These are phyloP conservation scores for Pseudopyrenochaeta lycopersici DNA, from an alignment of 2,329 filamentous ascomycete species.

Conservation along the genomic window DNA sequence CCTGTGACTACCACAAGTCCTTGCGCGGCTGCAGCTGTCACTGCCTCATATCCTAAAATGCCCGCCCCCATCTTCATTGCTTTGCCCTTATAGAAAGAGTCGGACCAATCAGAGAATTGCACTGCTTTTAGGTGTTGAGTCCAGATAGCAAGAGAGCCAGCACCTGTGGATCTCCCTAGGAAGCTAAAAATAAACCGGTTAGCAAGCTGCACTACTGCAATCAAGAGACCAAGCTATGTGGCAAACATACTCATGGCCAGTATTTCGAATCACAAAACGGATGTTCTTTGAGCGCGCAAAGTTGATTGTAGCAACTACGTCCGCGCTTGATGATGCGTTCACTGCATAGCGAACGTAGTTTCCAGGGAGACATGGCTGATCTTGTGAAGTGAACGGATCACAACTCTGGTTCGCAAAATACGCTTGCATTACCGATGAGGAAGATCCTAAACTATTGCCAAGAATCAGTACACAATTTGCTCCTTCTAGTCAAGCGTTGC, in stretches of 20 bases:
- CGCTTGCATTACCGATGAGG: slow-evolving; percentile 34
- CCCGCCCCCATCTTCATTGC: slow-evolving; percentile 38
- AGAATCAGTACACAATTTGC: neutral
- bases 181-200: too few relatives aligned
- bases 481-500: slow-evolving; percentile 1
- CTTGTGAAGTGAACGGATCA: slow-evolving; percentile 26
- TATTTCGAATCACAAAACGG: neutral
- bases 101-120: slow-evolving; percentile 19
- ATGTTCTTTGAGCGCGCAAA: neutral
- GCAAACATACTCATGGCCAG: neutral
- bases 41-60: slow-evolving; percentile 28
- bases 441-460: slow-evolving; percentile 9
- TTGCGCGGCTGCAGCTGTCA: slow-evolving; percentile 22
- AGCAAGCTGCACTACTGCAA: too few relatives aligned
- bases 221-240: too few relatives aligned
- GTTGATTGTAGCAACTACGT: neutral
- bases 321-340: slow-evolving; percentile 7
- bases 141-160: slow-evolving; percentile 38
- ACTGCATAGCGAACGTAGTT: slow-evolving; percentile 34
- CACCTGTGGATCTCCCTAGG: slow-evolving; percentile 10
- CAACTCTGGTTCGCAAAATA: slow-evolving; percentile 36
- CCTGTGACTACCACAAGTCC: slow-evolving; percentile 29
- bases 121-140: slow-evolving; percentile 38
- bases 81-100: slow-evolving; percentile 22
- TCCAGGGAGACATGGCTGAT: slow-evolving; percentile 29